Percentiles rank a stretch among this genome's conserved stretches.
These are phyloP conservation scores for Triglochin maritima DNA, from an alignment of 106 monocot genomes.

Conservation along the genomic window DNA sequence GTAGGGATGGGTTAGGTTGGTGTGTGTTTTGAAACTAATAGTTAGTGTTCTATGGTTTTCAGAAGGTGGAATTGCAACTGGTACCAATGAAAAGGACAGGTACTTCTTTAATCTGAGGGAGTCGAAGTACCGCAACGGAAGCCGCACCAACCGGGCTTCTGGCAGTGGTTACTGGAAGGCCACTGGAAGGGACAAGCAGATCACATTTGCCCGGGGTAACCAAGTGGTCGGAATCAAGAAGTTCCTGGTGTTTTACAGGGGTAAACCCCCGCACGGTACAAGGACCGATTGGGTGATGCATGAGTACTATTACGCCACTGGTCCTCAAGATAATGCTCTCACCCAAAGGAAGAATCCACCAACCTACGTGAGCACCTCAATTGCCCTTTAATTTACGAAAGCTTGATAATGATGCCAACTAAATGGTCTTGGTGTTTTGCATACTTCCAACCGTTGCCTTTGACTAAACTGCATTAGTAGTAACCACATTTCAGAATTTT, in stretches of 20 bases:
- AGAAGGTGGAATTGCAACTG: constrained; percentile 20
- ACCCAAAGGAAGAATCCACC: constrained; percentile 13
- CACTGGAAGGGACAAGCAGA: constrained; percentile 52
- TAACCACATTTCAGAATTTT: no score
- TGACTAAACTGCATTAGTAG: no score
- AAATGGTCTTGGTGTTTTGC: no score
- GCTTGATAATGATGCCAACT: no score
- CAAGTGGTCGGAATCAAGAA: constrained; percentile 73
- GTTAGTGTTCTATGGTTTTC: background rate
- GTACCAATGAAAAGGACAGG: constrained; percentile 31
- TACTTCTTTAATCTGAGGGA: constrained; percentile 66
- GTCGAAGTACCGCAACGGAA: constrained; percentile 46
- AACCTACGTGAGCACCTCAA: constrained; percentile 13
- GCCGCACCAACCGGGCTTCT: constrained; percentile 42
- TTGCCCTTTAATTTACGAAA: background rate
- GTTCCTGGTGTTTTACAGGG: constrained; percentile 60
- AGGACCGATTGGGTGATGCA: constrained; percentile 91
- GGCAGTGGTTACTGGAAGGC: constrained; percentile 81
- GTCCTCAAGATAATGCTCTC: background rate
- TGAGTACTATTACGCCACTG: constrained; percentile 57
- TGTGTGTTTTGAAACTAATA: no score
- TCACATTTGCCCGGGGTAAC: constrained; percentile 21
- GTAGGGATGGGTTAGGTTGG: no score
- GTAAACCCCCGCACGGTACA: constrained; percentile 34
- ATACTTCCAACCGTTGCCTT: no score